A percentile compares a stretch with the other conserved stretches of the same genome.
Conservation (phyloP, 345 rosid genomes). For the Noccaea caerulescens region DNA sequence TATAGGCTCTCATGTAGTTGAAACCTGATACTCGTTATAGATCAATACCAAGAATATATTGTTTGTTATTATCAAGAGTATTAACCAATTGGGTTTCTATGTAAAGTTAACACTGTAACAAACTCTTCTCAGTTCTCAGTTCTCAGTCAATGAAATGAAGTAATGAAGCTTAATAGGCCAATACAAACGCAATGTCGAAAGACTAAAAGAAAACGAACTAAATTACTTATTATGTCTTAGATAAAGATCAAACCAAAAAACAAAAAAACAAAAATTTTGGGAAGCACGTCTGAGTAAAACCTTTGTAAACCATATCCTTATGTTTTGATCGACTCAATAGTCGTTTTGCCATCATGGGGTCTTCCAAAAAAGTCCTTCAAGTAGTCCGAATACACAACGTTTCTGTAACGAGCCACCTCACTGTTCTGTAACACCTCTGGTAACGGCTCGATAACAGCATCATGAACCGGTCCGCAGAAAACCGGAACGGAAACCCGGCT, state of each 20-base stretch:
- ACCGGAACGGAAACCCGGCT: conserved; percentile 47
- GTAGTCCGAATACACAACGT: conserved; percentile 42
- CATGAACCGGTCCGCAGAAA: conserved; percentile 40
- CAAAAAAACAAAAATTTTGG: not conserved
- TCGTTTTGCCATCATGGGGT: conserved; percentile 44
- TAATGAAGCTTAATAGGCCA: no score
- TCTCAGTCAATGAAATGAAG: no score
- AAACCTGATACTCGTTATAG: conserved; percentile 5
- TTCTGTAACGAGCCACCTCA: conserved; percentile 37
- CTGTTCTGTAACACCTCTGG: conserved; percentile 34
- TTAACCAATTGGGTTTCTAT: no score
- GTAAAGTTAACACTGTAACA: no score
- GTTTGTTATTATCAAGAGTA: not conserved
- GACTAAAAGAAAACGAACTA: not conserved
- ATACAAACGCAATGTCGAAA: no score
- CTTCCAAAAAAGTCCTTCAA: conserved; percentile 35
- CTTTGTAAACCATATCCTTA: not conserved
- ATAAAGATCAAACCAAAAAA: not conserved
- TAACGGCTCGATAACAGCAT: conserved; percentile 41
- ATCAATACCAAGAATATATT: conserved; percentile 27
- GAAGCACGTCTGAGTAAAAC: not conserved
- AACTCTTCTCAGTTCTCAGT: no score
- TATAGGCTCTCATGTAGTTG: conserved; percentile 4
- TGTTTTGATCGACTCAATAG: conserved; percentile 32
- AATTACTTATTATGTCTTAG: not conserved